Base-by-base conservation (phyloP, 2,329 filamentous ascomycete species). In the Colletotrichum spinosum region DNA sequence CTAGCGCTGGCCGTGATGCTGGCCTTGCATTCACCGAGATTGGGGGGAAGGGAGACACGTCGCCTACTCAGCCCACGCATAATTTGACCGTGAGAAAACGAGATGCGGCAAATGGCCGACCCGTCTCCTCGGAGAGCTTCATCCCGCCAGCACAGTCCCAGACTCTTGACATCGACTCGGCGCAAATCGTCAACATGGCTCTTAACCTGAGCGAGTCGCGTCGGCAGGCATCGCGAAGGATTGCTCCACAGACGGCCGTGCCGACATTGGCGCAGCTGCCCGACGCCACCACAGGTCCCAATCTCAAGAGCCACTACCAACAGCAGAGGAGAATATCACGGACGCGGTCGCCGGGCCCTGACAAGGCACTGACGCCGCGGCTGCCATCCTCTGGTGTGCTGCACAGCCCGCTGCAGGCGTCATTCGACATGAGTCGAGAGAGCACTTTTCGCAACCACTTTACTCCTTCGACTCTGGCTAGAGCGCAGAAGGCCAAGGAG, bases 161-260 rank as follows among this genome's bases (percentile, higher is more conserved):
- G 17, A 71, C 76, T 6, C 75, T 92, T 17, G 88, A 93, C 71
- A 84, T 91, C 65, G 94, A 97, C 72, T 91, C 94, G 8, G 88
- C 91, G 4, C 92, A 97, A 76, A 97, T 98, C 69, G 93, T 98
- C 46, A 94, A 94, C 72, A 92, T 98, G 86, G 95, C 95, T 2
- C 79, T 98, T 70, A 96, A 91, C 69, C 79, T 98, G 54, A 97
- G 92, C 80, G 93, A 97, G 77, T 92, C 90, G 72, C 88, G 89
- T 69, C 88, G 88, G 73, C 84, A 84, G 78, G 92, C 83, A 67
- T 88, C 80, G 76, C 86, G 82, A 77, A 85, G 81, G 77, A 88
- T 75, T 76, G 84, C 77, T 70, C 87, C 74, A 73, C 85, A 76
- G 60, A 25, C 25, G 25, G 80, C 80, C 41, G 86, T 79, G 37